phyloP scores from a whole-genome alignment of 2,329 filamentous ascomycete species.

The Ophiostoma angusticollis region DNA sequence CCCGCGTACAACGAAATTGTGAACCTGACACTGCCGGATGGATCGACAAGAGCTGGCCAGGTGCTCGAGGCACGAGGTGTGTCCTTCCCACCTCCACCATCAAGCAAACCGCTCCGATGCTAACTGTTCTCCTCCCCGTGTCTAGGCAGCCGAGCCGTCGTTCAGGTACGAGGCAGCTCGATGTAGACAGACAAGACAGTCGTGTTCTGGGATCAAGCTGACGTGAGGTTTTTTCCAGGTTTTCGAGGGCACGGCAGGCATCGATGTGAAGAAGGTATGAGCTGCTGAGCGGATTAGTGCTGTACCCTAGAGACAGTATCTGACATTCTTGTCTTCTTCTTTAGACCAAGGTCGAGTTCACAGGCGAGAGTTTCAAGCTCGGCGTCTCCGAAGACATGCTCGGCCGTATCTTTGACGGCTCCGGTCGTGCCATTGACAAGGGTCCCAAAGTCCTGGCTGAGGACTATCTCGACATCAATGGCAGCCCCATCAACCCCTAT shows the following conservation, averaged over 20 bases:
- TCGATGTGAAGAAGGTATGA: conserved; percentile 95
- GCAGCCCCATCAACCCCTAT: conserved; percentile 96
- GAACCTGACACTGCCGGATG: conserved; percentile 87
- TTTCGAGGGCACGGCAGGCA: conserved; percentile 91
- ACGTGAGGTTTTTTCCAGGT: conserved; percentile 45
- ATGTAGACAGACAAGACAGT: not conserved
- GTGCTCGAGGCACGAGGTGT: conserved; percentile 92
- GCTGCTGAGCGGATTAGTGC: not conserved
- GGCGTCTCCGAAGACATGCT: conserved; percentile 99
- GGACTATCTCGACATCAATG: conserved; percentile 98
- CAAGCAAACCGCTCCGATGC: conserved; percentile 10
- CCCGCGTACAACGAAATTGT: conserved; percentile 97
- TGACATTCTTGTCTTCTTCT: not conserved
- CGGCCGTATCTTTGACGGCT: conserved; percentile 96
- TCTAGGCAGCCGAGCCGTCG: conserved; percentile 78
- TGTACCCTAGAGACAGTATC: not conserved
- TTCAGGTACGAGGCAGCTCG: conserved; percentile 54
- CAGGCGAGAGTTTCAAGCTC: conserved; percentile 91
- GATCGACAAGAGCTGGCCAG: conserved; percentile 83
- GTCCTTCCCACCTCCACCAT: conserved; percentile 14
- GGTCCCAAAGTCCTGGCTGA: conserved; percentile 95
- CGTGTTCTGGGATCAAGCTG: conserved; percentile 3
- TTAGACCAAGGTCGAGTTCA: conserved; percentile 94
- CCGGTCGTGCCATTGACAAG: conserved; percentile 95
- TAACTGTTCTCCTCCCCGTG: not conserved